Evolutionary conservation across 257 asterid genomes (phyloP).

Genomic region (Nicotiana noctiflora): DNA sequence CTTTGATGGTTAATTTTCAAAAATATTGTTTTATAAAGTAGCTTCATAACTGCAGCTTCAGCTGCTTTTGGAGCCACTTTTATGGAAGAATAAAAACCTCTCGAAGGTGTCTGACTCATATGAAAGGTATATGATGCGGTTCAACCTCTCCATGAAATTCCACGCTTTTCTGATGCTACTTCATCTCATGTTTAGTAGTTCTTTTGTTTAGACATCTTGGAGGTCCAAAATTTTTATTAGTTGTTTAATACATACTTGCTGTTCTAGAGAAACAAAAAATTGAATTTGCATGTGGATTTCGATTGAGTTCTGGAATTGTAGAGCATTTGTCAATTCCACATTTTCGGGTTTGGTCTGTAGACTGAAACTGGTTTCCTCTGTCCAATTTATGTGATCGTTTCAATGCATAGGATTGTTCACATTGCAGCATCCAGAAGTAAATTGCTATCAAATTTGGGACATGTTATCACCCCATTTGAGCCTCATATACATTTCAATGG

Average conservation of each 20-base stretch:
- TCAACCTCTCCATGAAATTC: too few relatives aligned
- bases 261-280: not conserved
- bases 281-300: not conserved
- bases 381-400: too few relatives aligned
- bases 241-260: not conserved
- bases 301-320: too few relatives aligned
- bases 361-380: too few relatives aligned
- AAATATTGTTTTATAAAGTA: not conserved
- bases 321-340: too few relatives aligned
- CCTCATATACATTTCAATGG: too few relatives aligned
- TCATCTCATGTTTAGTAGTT: not conserved
- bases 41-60: slow-evolving; percentile 53
- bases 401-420: too few relatives aligned
- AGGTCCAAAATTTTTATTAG: not conserved
- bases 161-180: not conserved
- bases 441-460: too few relatives aligned
- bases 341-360: too few relatives aligned
- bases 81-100: slow-evolving; percentile 61
- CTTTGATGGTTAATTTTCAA: slow-evolving; percentile 4
- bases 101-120: slow-evolving; percentile 28
- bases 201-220: not conserved
- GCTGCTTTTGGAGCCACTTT: slow-evolving; percentile 68
- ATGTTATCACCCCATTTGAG: too few relatives aligned
- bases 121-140: slow-evolving; percentile 47
- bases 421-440: too few relatives aligned